phyloP scores from a whole-genome alignment of 2,329 filamentous ascomycete species.

The Parascedosporium putredinis region DNA sequence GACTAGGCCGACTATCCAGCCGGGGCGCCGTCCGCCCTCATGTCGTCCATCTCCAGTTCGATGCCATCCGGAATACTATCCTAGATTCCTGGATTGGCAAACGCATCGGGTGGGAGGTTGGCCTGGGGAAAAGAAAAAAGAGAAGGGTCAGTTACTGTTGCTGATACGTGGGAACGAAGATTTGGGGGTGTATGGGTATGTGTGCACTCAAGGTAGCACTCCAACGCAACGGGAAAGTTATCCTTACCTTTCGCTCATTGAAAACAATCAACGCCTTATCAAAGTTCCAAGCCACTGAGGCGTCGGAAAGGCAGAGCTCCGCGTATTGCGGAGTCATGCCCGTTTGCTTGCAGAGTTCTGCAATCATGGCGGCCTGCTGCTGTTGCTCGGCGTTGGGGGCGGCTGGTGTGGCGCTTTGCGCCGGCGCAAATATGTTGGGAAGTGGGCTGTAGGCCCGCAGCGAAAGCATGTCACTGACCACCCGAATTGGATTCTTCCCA shows the following conservation, averaged over 20 bases:
- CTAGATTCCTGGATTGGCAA: not conserved
- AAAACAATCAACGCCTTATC: constrained; percentile 66
- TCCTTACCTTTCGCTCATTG: constrained; percentile 54
- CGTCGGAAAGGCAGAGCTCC: constrained; percentile 65
- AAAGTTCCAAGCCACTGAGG: constrained; percentile 62
- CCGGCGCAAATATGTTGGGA: constrained; percentile 28
- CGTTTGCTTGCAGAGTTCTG: constrained; percentile 66
- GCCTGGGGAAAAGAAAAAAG: not conserved
- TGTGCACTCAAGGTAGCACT: no score
- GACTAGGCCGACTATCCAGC: not conserved
- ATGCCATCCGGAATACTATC: not conserved
- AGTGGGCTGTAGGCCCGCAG: constrained; percentile 54
- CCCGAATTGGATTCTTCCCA: constrained; percentile 53
- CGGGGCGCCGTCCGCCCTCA: not conserved
- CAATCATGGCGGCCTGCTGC: constrained; percentile 51
- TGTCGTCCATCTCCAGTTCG: not conserved
- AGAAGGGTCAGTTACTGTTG: not conserved
- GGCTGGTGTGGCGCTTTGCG: constrained; percentile 15
- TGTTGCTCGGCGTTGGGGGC: constrained; percentile 37
- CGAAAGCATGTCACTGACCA: constrained; percentile 70
- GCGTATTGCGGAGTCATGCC: constrained; percentile 73
- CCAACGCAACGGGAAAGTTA: no score
- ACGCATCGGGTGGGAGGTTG: not conserved
- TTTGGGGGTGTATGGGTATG: no score
- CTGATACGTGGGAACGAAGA: not conserved